phyloP scores from a whole-genome alignment of 1,139 yeast species.

The Candida sp. region DNA sequence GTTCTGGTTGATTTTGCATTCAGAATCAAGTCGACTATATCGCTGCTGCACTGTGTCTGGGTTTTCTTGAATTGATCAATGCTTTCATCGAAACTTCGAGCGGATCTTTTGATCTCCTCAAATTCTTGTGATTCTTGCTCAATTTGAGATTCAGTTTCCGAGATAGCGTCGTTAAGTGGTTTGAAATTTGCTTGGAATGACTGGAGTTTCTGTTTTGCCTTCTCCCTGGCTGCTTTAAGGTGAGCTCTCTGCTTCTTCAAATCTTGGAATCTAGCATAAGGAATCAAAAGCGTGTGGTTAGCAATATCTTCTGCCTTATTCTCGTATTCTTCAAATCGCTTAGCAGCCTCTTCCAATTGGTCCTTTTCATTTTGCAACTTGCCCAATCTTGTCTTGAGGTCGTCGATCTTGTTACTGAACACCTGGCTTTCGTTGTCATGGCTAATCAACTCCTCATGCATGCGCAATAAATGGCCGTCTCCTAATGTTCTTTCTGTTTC shows the following conservation, averaged over 20 bases:
- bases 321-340: constrained; percentile 41
- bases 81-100: constrained; percentile 11
- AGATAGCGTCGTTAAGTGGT: constrained; percentile 27
- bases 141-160: constrained; percentile 3
- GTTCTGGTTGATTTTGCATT: constrained; percentile 21
- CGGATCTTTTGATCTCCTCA: constrained; percentile 7
- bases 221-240: constrained; percentile 46
- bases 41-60: constrained; percentile 3
- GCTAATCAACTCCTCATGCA: constrained; percentile 61
- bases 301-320: constrained; percentile 47
- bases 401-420: constrained; percentile 27
- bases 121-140: constrained; percentile 4
- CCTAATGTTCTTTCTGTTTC: constrained; percentile 89
- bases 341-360: constrained; percentile 41
- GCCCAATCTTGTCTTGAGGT: constrained; percentile 31
- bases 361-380: constrained; percentile 34
- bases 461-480: constrained; percentile 55
- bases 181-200: constrained; percentile 29
- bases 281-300: constrained; percentile 55
- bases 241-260: constrained; percentile 45
- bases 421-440: constrained; percentile 47
- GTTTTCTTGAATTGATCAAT: constrained; percentile 4
- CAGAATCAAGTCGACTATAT: constrained; percentile 17
- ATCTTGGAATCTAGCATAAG: constrained; percentile 65
- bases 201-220: constrained; percentile 34